phyloP scores from a whole-genome alignment of 108 stramenopile species.

The Conticribra weissflogii region DNA sequence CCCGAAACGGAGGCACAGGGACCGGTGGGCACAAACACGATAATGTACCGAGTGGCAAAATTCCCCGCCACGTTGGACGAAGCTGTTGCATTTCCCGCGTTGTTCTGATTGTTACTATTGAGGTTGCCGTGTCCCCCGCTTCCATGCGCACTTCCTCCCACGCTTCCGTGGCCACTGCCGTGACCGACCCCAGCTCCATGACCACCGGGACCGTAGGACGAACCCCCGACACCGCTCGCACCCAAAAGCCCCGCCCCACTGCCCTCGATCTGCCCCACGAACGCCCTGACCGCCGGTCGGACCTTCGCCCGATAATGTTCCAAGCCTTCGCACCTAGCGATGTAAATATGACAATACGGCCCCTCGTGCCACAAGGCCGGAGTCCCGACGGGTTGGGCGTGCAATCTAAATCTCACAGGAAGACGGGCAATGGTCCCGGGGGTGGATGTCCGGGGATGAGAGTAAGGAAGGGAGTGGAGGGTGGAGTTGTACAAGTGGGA shows the following conservation, averaged over 20 bases:
- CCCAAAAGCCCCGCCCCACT: slow-evolving; percentile 31
- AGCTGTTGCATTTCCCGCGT: slow-evolving; percentile 13
- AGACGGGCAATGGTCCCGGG: slow-evolving; percentile 50
- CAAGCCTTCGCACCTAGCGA: slow-evolving; percentile 65
- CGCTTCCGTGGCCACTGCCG: not conserved
- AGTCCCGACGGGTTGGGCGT: slow-evolving; percentile 43
- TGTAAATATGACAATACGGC: slow-evolving; percentile 82
- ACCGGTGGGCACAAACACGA: slow-evolving; percentile 70
- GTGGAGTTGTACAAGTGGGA: slow-evolving; percentile 55
- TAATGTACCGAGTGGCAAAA: slow-evolving; percentile 61
- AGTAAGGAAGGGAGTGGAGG: slow-evolving; percentile 62
- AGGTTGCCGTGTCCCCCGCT: too few species aligned
- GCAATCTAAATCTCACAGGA: slow-evolving; percentile 53
- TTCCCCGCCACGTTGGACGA: slow-evolving; percentile 41
- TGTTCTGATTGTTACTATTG: slow-evolving; percentile 41
- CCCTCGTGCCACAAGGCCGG: slow-evolving; percentile 76
- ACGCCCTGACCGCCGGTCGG: slow-evolving; percentile 72
- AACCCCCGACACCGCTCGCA: not conserved
- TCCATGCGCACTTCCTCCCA: not conserved
- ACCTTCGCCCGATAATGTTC: slow-evolving; percentile 81
- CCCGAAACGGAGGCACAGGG: not conserved
- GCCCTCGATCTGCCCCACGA: slow-evolving; percentile 81
- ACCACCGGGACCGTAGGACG: not conserved
- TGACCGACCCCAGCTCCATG: not conserved
- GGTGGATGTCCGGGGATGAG: slow-evolving; percentile 52